Conservation (phyloP, 169 alveolate genomes). For the Neospora caninum region DNA sequence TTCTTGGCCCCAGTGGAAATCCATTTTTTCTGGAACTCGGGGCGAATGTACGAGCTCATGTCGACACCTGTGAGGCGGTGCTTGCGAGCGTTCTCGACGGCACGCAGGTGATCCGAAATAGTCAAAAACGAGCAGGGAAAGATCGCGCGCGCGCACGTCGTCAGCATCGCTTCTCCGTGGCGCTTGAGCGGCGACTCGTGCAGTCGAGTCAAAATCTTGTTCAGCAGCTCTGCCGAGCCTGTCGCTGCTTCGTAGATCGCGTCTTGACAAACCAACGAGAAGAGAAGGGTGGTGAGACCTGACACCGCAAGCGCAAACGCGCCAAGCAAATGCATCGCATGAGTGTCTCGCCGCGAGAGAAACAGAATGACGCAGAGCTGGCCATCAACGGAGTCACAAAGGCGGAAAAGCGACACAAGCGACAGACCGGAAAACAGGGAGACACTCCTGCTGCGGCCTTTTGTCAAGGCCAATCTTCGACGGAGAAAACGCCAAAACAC, state of each 20-base stretch:
- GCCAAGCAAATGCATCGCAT: too few species aligned
- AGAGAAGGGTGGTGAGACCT: not conserved
- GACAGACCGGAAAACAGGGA: too few species aligned
- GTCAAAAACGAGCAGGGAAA: not conserved
- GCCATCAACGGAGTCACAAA: too few species aligned
- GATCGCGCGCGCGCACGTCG: conserved; percentile 11
- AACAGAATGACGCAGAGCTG: too few species aligned
- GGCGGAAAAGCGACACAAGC: too few species aligned
- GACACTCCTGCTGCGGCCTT: too few species aligned
- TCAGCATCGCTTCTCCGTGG: conserved; percentile 7
- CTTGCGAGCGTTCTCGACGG: not conserved
- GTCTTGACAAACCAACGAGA: conserved; percentile 17
- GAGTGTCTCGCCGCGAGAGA: too few species aligned
- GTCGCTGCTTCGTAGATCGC: conserved; percentile 10
- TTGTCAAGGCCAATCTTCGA: too few species aligned
- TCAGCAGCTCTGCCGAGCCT: not conserved
- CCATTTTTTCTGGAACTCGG: not conserved
- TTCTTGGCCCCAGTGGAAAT: not conserved
- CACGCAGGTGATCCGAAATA: conserved; percentile 18
- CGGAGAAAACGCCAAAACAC: too few species aligned
- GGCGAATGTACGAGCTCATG: not conserved
- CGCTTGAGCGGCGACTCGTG: not conserved
- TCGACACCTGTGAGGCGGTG: conserved; percentile 32
- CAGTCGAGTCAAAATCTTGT: not conserved
- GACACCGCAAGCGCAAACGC: too few species aligned